Evolutionary conservation across 805 yeast species (phyloP).

Genomic region (Yarrowia osloensis): DNA sequence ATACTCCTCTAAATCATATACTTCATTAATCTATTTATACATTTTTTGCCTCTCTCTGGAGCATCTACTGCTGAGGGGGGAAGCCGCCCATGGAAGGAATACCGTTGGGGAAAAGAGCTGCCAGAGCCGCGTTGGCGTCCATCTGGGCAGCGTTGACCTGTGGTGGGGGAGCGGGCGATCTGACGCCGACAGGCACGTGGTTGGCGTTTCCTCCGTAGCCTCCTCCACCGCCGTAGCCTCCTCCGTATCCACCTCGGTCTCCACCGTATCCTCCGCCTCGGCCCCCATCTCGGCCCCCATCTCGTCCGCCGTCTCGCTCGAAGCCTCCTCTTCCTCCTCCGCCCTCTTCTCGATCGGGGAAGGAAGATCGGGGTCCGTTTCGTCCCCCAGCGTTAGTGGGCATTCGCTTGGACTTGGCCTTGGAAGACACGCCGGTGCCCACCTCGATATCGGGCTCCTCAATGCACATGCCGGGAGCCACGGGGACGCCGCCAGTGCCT

Average conservation of each 20-base stretch:
- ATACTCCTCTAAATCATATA: neutral
- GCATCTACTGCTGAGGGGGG: conserved; percentile 17
- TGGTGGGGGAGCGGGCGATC: conserved; percentile 14
- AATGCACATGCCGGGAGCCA: conserved; percentile 75
- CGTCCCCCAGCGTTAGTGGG: conserved; percentile 78
- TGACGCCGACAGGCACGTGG: conserved; percentile 4
- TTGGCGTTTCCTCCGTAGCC: conserved; percentile 8
- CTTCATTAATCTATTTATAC: conserved; percentile 2
- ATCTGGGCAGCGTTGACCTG: conserved; percentile 22
- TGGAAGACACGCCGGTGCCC: conserved; percentile 90
- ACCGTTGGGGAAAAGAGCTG: conserved; percentile 31
- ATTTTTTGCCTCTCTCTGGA: neutral
- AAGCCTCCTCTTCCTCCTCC: conserved; percentile 22
- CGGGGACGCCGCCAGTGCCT: conserved; percentile 87
- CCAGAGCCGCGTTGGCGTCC: conserved; percentile 30
- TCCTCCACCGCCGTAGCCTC: conserved; percentile 1
- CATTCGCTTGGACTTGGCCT: conserved; percentile 88
- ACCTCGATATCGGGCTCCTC: conserved; percentile 98
- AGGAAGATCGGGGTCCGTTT: conserved; percentile 79
- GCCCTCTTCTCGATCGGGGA: conserved; percentile 33
- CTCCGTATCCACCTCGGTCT: conserved; percentile 12
- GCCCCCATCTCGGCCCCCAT: neutral
- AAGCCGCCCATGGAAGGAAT: conserved; percentile 26
- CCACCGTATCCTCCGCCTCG: conserved; percentile 19
- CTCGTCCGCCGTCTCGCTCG: neutral